phyloP scores from a whole-genome alignment of 2,329 filamentous ascomycete genomes.

The Verticillium zaregamsianum region DNA sequence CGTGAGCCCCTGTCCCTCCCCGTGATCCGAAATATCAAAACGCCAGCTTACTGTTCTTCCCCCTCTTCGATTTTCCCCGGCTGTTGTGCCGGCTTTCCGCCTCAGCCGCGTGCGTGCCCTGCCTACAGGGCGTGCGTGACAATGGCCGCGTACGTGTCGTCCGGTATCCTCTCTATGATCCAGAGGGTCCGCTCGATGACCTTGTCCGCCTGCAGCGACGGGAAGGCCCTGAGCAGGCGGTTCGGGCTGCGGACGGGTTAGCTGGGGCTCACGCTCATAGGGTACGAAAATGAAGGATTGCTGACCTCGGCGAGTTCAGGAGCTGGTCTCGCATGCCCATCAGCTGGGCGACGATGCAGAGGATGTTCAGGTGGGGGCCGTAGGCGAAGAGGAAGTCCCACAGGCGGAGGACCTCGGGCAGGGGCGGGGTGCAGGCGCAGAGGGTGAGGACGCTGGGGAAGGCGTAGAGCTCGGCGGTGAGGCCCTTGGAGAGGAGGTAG shows the following conservation, averaged over 20 bases:
- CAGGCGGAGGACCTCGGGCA: slow-evolving; percentile 86
- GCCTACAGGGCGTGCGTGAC: slow-evolving; percentile 73
- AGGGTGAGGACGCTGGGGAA: slow-evolving; percentile 93
- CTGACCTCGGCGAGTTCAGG: slow-evolving; percentile 76
- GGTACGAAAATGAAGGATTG: slow-evolving; percentile 3
- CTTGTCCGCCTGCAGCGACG: slow-evolving; percentile 74
- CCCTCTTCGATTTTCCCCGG: neutral
- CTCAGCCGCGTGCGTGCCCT: neutral
- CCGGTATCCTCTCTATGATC: slow-evolving; percentile 84
- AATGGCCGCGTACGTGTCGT: slow-evolving; percentile 86
- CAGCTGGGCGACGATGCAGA: slow-evolving; percentile 94
- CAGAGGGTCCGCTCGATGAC: slow-evolving; percentile 82
- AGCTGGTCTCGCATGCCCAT: slow-evolving; percentile 84
- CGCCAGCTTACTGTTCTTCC: neutral
- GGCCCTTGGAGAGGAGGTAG: slow-evolving; percentile 79
- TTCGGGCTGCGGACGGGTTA: slow-evolving; percentile 64
- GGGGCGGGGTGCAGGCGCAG: slow-evolving; percentile 89
- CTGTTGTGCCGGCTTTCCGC: too few relatives aligned
- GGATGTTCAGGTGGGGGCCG: slow-evolving; percentile 87
- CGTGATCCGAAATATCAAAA: neutral
- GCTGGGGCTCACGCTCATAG: neutral
- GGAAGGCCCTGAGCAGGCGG: slow-evolving; percentile 84
- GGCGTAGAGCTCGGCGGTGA: slow-evolving; percentile 92
- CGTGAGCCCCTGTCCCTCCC: neutral
- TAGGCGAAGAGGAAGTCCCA: slow-evolving; percentile 99